Percentiles rank a stretch among this genome's conserved stretches.
These are phyloP conservation scores for Tubosaeta sp. DNA, from an alignment of 768 basidiomycete species.

Conservation along the genomic window DNA sequence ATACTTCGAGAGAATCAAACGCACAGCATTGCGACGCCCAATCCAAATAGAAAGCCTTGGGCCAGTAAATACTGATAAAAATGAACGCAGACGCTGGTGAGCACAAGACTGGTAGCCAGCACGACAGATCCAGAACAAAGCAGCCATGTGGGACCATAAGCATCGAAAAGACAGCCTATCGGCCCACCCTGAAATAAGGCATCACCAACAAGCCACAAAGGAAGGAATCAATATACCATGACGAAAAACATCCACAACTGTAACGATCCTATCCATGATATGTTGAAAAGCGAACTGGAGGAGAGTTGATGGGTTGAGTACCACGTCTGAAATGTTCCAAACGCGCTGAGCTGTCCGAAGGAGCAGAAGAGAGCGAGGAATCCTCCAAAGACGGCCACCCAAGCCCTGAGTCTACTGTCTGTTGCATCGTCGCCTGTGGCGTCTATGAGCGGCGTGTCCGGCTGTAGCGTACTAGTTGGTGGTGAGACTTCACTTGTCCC, in stretches of 20 bases:
- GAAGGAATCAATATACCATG: slow-evolving; percentile 41
- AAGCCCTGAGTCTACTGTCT: slow-evolving; percentile 23
- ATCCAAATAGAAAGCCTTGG: slow-evolving; percentile 63
- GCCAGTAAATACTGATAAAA: slow-evolving; percentile 60
- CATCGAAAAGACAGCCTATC: slow-evolving; percentile 57
- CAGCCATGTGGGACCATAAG: slow-evolving; percentile 52
- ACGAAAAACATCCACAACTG: slow-evolving; percentile 70
- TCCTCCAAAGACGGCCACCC: slow-evolving; percentile 58
- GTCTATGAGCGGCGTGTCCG: slow-evolving; percentile 15
- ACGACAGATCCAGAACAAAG: slow-evolving; percentile 49
- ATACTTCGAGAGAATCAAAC: slow-evolving; percentile 21
- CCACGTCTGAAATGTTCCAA: slow-evolving; percentile 70
- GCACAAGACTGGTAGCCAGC: slow-evolving; percentile 48
- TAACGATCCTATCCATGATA: slow-evolving; percentile 69
- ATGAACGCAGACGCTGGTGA: slow-evolving; percentile 53
- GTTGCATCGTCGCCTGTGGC: neutral
- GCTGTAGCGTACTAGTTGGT: slow-evolving; percentile 21
- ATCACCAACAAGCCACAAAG: neutral
- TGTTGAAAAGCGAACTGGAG: slow-evolving; percentile 46
- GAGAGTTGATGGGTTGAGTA: slow-evolving; percentile 58
- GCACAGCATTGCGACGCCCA: slow-evolving; percentile 61
- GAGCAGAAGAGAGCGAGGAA: slow-evolving; percentile 65
- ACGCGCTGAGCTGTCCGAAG: slow-evolving; percentile 69
- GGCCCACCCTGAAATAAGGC: slow-evolving; percentile 48
- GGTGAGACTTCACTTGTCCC: slow-evolving; percentile 18